Conservation (phyloP, 768 basidiomycete species). For the Lactarius evosmus region DNA sequence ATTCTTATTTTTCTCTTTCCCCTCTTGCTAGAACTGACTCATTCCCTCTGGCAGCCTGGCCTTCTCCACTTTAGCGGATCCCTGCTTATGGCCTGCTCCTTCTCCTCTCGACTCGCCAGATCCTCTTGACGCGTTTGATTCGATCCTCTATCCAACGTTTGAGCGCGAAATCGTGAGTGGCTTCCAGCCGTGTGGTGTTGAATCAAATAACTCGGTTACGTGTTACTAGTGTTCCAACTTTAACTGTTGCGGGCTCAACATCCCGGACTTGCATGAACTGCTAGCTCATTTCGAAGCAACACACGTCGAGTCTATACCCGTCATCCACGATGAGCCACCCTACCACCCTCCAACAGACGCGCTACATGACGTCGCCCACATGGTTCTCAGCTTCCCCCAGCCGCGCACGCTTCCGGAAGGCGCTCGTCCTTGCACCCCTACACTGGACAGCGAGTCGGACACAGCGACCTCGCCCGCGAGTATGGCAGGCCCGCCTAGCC, state of each 20-base stretch:
- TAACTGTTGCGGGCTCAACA: constrained; percentile 46
- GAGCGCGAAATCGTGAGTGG: constrained; percentile 28
- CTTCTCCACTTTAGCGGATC: constrained; percentile 19
- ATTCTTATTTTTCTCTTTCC: background rate
- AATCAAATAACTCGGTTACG: background rate
- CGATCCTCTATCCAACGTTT: constrained; percentile 23
- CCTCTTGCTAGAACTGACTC: background rate
- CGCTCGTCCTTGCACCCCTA: constrained; percentile 19
- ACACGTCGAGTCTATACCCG: constrained; percentile 35
- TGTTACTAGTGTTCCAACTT: constrained; percentile 42
- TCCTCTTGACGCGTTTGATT: constrained; percentile 15
- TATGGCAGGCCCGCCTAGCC: constrained; percentile 18
- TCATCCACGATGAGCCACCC: constrained; percentile 14
- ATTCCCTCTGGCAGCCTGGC: constrained; percentile 4
- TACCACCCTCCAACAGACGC: constrained; percentile 21
- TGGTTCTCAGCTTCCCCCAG: constrained; percentile 36
- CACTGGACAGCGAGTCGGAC: constrained; percentile 20
- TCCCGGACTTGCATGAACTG: constrained; percentile 48
- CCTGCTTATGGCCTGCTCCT: constrained; percentile 17
- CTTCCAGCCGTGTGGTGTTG: background rate
- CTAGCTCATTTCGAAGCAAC: constrained; percentile 50
- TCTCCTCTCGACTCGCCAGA: constrained; percentile 23
- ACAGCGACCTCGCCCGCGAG: constrained; percentile 17
- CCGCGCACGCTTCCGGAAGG: constrained; percentile 31
- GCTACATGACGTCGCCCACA: constrained; percentile 23